phyloP scores from a whole-genome alignment of 2,329 filamentous ascomycete species.

The Scedosporium dehoogii region DNA sequence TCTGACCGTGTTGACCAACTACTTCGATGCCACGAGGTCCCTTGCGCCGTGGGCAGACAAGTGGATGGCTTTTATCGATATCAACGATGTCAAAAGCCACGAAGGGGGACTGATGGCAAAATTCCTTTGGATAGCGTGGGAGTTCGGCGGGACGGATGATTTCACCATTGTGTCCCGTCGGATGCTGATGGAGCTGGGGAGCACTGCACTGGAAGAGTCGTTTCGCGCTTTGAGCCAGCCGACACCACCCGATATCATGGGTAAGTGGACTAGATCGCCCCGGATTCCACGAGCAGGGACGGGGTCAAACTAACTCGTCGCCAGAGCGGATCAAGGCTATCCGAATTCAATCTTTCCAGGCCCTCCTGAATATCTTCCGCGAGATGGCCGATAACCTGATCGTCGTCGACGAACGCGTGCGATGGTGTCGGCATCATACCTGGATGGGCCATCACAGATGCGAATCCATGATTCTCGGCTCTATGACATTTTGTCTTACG shows the following conservation, averaged over 20 bases:
- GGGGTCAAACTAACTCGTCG: neutral
- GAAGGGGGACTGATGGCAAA: slow-evolving; percentile 13
- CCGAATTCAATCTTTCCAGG: slow-evolving; percentile 15
- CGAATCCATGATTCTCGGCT: slow-evolving; percentile 26
- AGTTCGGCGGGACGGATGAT: slow-evolving; percentile 16
- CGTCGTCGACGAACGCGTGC: slow-evolving; percentile 19
- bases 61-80: slow-evolving; percentile 12
- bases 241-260: slow-evolving; percentile 14
- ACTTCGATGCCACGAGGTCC: slow-evolving; percentile 18
- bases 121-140: slow-evolving; percentile 21
- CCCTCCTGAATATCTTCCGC: slow-evolving; percentile 16
- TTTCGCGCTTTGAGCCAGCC: slow-evolving; percentile 2
- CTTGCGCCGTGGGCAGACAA: slow-evolving; percentile 16
- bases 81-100: slow-evolving; percentile 8
- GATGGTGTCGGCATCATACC: slow-evolving; percentile 22
- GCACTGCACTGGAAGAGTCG: neutral
- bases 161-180: slow-evolving; percentile 15
- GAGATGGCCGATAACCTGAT: slow-evolving; percentile 16
- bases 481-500: slow-evolving; percentile 22
- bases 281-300: neutral
- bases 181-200: slow-evolving; percentile 15
- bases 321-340: slow-evolving; percentile 12
- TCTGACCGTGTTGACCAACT: slow-evolving; percentile 19
- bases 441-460: slow-evolving; percentile 24
- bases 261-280: slow-evolving; percentile 7